Conservation (phyloP, 1,284 basidiomycete species). For the Apiotrichum gracile region DNA sequence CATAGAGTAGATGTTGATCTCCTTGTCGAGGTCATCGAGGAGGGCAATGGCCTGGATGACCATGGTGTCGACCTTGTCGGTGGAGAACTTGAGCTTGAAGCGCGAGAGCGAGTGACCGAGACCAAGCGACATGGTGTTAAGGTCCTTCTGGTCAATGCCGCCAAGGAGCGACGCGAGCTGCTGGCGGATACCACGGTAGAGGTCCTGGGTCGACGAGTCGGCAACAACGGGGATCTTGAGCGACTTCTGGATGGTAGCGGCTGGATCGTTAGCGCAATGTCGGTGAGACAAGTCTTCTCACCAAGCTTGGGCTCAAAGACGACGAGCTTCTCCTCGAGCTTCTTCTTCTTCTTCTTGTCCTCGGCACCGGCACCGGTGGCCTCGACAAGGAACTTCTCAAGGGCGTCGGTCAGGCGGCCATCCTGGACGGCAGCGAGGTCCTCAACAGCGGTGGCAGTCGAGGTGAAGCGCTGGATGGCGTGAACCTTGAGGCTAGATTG, state of each 20-base stretch:
- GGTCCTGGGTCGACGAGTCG: conserved; percentile 64
- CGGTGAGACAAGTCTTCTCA: conserved; percentile 47
- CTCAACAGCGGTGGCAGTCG: conserved; percentile 97
- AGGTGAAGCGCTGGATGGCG: conserved; percentile 91
- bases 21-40: conserved; percentile 97
- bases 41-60: conserved; percentile 98
- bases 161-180: conserved; percentile 83
- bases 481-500: conserved; percentile 75
- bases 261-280: conserved; percentile 47
- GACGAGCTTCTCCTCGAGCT: conserved; percentile 71
- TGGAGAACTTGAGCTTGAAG: conserved; percentile 99
- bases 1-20: conserved; percentile 99
- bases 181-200: conserved; percentile 91
- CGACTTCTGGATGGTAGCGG: conserved; percentile 84
- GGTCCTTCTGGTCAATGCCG: conserved; percentile 87
- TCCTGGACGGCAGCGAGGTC: conserved; percentile 89
- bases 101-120: conserved; percentile 92
- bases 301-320: conserved; percentile 89
- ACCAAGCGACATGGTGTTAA: conserved; percentile 96
- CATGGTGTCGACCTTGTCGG: conserved; percentile 99
- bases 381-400: conserved; percentile 89
- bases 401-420: conserved; percentile 83
- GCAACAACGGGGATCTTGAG: conserved; percentile 80
- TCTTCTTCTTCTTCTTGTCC: conserved; percentile 59
- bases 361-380: conserved; percentile 59